Evolutionary conservation across 2,329 filamentous ascomycete genomes (phyloP), one percentile per base, ranked within the genome.

Genomic region (Gliomastix tumulicola): DNA sequence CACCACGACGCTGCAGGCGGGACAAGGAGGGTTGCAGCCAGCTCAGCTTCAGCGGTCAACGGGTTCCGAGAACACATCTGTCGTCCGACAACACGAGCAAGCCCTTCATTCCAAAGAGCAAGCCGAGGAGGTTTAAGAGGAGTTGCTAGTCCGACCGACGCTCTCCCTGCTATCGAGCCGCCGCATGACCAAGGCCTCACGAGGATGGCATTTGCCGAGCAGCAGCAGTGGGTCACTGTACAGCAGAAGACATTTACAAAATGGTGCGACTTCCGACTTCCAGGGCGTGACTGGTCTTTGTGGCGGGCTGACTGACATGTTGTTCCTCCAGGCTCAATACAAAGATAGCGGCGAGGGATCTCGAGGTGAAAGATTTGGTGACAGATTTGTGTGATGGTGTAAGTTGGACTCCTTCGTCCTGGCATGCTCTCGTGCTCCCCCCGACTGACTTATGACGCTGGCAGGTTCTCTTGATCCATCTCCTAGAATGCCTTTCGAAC

Each of bases 181-280:
- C 57, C 62, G 53, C 66, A 68, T 59, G 69, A 74, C 46, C 65
- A 64, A 49, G 65, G 59, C 44, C 57, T 70, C 44, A 63, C 62
- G 52, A 80, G 67, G 59, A 82, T 82, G 78, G 76, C 74, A 40
- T 77, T 68, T 57, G 63, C 71, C 46, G 75, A 79, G 57, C 74
- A 82, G 62, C 74, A 81, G 59, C 69, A 72, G 59, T 83, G 79
- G 79, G 74, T 83, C 51, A 79, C 71, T 56, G 88, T 95, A 64
- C 90, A 97, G 70, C 84, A 97, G 63, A 98, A 97, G 76, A 98
- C 92, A 20, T 98, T 98, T 64, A 95, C 89, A 41, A 98, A 97
- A 86, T 98, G 92, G 64, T 66, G 53, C 31, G 49, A 20, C 20
- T 21, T n/a, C n/a, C n/a, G n/a, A n/a, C 11, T 32, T 39, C 30